Percentiles rank a stretch among this genome's conserved stretches.
phyloP scores from a whole-genome alignment of 805 yeast genomes.

The Teunomyces pallodes region DNA sequence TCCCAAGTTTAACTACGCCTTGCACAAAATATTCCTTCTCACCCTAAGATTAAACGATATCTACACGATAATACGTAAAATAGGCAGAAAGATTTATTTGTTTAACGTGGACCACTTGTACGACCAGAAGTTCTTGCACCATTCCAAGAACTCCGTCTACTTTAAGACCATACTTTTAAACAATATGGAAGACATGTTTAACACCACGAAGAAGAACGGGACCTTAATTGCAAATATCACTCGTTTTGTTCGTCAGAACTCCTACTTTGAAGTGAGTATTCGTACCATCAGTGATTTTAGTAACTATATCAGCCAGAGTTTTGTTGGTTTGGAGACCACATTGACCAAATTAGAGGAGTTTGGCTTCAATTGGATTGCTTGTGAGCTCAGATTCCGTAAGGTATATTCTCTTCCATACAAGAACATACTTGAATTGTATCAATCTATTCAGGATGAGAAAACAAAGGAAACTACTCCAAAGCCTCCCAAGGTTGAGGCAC shows the following conservation, averaged over 20 bases:
- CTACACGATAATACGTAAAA: slow-evolving; percentile 44
- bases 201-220: slow-evolving; percentile 48
- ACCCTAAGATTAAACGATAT: slow-evolving; percentile 50
- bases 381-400: slow-evolving; percentile 43
- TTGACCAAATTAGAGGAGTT: slow-evolving; percentile 34
- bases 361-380: slow-evolving; percentile 39
- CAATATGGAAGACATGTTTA: slow-evolving; percentile 37
- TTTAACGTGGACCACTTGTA: slow-evolving; percentile 43
- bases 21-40: slow-evolving; percentile 48
- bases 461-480: not conserved
- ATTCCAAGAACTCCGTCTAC: slow-evolving; percentile 25
- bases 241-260: slow-evolving; percentile 42
- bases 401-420: slow-evolving; percentile 27
- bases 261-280: slow-evolving; percentile 30
- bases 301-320: slow-evolving; percentile 43
- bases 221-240: slow-evolving; percentile 47
- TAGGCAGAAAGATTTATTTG: slow-evolving; percentile 46
- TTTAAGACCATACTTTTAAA: slow-evolving; percentile 27
- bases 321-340: slow-evolving; percentile 26
- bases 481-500: not conserved
- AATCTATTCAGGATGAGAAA: slow-evolving; percentile 2
- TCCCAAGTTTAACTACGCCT: slow-evolving; percentile 36
- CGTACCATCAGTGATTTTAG: slow-evolving; percentile 39
- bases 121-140: slow-evolving; percentile 37
- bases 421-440: slow-evolving; percentile 18